A percentile compares a stretch with the other conserved stretches of the same genome.
Evolutionary conservation across 1,139 yeast genomes (phyloP).

Genomic region (Maudiozyma humilis): DNA sequence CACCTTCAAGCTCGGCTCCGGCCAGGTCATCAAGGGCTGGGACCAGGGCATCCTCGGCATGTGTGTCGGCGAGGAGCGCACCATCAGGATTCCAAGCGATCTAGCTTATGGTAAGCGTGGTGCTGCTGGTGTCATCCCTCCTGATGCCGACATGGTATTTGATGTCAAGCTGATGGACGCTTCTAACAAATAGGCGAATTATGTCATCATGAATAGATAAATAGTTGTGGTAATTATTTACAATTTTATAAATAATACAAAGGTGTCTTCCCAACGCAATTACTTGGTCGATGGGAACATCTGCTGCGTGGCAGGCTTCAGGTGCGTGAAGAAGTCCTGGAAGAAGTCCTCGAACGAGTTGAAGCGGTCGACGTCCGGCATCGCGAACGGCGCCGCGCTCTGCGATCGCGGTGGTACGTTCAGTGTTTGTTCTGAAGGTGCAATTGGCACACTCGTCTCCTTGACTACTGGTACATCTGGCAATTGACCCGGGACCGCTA

Average conservation of each 20-base stretch:
- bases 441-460: neutral
- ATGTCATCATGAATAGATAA: neutral
- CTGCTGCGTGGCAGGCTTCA: conserved; percentile 29
- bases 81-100: conserved; percentile 65
- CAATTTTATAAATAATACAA: neutral
- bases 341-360: conserved; percentile 44
- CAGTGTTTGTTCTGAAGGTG: neutral
- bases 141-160: conserved; percentile 58
- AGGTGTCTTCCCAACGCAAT: neutral
- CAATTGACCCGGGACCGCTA: no score
- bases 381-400: conserved; percentile 10
- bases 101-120: conserved; percentile 73
- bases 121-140: conserved; percentile 69
- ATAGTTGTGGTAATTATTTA: neutral
- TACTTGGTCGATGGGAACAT: conserved; percentile 17
- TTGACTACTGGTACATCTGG: no score
- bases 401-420: conserved; percentile 4
- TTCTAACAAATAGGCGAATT: neutral
- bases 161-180: conserved; percentile 44
- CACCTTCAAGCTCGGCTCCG: conserved; percentile 59
- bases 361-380: conserved; percentile 40
- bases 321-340: conserved; percentile 35
- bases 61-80: conserved; percentile 85
- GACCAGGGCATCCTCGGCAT: conserved; percentile 70
- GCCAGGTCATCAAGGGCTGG: conserved; percentile 82